A percentile compares a stretch with the other conserved stretches of the same genome.
Conservation (phyloP, 1,139 yeast species). For the Geotrichum reessii region DNA sequence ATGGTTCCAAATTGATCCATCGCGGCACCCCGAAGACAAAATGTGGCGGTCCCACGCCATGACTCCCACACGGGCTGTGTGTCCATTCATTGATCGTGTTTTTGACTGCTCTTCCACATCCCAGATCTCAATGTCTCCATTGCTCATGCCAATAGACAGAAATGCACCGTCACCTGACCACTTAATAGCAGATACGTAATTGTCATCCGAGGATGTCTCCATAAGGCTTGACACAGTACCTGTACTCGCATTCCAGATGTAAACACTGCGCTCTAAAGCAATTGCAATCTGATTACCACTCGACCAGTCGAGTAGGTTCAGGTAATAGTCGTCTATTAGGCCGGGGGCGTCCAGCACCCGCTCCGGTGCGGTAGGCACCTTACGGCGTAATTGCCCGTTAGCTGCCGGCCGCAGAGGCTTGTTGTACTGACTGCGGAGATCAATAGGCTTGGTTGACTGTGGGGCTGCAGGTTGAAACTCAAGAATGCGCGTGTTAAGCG, state of each 20-base stretch:
- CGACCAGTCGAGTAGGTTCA: constrained; percentile 87
- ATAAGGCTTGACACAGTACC: constrained; percentile 73
- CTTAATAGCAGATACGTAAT: constrained; percentile 62
- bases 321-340: constrained; percentile 83
- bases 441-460: constrained; percentile 54
- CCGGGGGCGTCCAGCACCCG: constrained; percentile 97
- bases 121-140: constrained; percentile 89
- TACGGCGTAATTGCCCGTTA: constrained; percentile 52
- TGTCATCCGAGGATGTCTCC: constrained; percentile 41
- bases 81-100: constrained; percentile 70
- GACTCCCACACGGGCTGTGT: constrained; percentile 71
- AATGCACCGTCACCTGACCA: constrained; percentile 95
- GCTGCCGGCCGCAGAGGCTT: constrained; percentile 47
- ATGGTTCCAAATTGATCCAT: constrained; percentile 80
- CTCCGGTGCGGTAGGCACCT: constrained; percentile 84
- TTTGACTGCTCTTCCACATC: constrained; percentile 74
- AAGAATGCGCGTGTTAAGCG: constrained; percentile 74
- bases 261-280: constrained; percentile 78
- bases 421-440: constrained; percentile 42
- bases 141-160: constrained; percentile 75
- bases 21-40: constrained; percentile 74
- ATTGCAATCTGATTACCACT: constrained; percentile 76
- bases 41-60: constrained; percentile 83
- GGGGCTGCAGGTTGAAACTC: constrained; percentile 90
- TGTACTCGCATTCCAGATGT: constrained; percentile 86